Evolutionary conservation across 192 early-diverging fungal genomes (phyloP).

Genomic region (Anaeromyces robustus): DNA sequence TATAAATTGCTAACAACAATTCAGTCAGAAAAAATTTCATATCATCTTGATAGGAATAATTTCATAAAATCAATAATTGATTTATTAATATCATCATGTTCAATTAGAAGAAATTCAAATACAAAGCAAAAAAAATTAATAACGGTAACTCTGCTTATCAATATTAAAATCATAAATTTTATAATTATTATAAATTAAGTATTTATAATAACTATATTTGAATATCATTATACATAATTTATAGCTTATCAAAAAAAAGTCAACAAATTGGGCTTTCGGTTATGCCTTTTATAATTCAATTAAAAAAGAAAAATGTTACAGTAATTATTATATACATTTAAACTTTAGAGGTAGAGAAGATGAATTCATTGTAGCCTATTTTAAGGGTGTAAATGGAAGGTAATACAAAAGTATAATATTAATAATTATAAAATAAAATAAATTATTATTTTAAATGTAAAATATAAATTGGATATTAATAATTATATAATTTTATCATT

Average conservation of each 20-base stretch:
- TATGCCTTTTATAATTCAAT: background rate
- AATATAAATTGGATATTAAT: too few relatives aligned
- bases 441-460: too few relatives aligned
- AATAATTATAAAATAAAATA: too few relatives aligned
- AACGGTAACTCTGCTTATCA: background rate
- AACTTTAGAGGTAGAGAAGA: background rate
- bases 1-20: background rate
- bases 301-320: background rate
- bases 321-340: background rate
- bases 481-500: too few relatives aligned
- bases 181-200: too few relatives aligned
- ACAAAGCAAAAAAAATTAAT: background rate
- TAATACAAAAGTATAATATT: too few relatives aligned
- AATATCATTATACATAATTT: too few relatives aligned
- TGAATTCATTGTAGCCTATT: background rate
- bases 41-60: background rate
- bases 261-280: background rate
- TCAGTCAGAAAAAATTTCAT: background rate
- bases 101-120: background rate
- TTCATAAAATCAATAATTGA: background rate
- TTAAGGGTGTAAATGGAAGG: background rate
- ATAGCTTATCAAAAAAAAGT: background rate
- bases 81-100: background rate
- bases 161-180: too few relatives aligned
- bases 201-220: too few relatives aligned